Evolutionary conservation across 352 stramenopile species (phyloP).

Genomic region (Phytophthora sojae): DNA sequence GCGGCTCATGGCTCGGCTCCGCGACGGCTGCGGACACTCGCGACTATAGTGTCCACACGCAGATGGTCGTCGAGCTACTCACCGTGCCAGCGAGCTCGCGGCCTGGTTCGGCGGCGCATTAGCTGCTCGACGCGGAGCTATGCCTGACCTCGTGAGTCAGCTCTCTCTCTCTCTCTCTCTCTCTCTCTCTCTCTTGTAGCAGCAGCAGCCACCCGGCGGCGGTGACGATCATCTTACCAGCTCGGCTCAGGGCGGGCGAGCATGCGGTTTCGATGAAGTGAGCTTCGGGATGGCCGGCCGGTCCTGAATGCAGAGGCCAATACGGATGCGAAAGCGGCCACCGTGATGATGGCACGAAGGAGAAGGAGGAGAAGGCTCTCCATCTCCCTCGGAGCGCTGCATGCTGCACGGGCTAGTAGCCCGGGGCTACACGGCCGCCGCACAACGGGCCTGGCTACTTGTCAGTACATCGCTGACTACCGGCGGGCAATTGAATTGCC

Average conservation of each 20-base stretch:
- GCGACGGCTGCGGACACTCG: slow-evolving; percentile 19
- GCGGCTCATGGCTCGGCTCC: slow-evolving; percentile 12
- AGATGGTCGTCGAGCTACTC: slow-evolving; percentile 10
- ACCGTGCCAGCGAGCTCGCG: slow-evolving; percentile 14
- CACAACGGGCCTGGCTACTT: slow-evolving; percentile 16
- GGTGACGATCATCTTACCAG: too few relatives aligned
- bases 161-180: too few relatives aligned
- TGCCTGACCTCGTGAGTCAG: slow-evolving; percentile 10
- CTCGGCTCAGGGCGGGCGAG: too few relatives aligned
- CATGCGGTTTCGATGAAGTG: too few relatives aligned
- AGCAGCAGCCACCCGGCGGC: too few relatives aligned
- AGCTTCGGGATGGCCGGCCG: too few relatives aligned
- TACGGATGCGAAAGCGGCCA: neutral
- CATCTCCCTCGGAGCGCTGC: neutral
- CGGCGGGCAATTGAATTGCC: too few relatives aligned
- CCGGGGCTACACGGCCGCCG: neutral
- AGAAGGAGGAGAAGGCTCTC: neutral
- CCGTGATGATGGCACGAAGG: neutral
- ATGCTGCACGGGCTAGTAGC: neutral
- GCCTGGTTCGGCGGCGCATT: slow-evolving; percentile 23
- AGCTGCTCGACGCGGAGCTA: slow-evolving; percentile 4
- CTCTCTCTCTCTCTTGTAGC: too few relatives aligned
- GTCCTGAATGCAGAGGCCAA: neutral
- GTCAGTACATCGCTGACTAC: slow-evolving; percentile 14
- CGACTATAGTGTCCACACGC: slow-evolving; percentile 13